Conservation (phyloP, 495 filamentous ascomycete genomes). For the Penicillium canariense region DNA sequence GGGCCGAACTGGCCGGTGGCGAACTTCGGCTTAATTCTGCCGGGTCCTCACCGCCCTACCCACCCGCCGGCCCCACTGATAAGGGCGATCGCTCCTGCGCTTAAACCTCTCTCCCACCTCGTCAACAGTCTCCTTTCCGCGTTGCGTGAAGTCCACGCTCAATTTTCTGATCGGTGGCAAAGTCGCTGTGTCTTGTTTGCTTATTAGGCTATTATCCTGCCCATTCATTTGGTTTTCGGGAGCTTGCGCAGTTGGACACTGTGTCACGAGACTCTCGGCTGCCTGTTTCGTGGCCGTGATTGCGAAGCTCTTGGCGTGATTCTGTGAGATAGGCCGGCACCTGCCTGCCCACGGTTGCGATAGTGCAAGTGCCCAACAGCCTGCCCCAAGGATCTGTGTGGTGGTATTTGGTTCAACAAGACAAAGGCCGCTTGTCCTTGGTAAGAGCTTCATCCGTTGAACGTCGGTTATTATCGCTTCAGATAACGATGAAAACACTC, state of each 20-base stretch:
- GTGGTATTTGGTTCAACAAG: background rate
- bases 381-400: background rate
- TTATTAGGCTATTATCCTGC: background rate
- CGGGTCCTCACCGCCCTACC: constrained; percentile 9
- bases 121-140: constrained; percentile 1
- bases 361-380: background rate
- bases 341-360: background rate
- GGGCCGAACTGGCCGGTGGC: background rate
- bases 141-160: background rate
- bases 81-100: constrained; percentile 13
- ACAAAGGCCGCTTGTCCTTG: background rate
- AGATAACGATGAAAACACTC: background rate
- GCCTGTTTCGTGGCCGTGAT: background rate
- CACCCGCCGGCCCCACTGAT: constrained; percentile 23
- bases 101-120: constrained; percentile 9
- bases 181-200: background rate
- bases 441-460: background rate
- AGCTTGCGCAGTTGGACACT: background rate
- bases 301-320: background rate
- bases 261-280: constrained; percentile 7
- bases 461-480: background rate
- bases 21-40: constrained; percentile 10
- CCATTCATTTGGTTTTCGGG: background rate
- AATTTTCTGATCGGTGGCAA: background rate
- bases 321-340: background rate